Base-by-base conservation (phyloP, 805 yeast genomes). In the Komagataella ulmi region DNA sequence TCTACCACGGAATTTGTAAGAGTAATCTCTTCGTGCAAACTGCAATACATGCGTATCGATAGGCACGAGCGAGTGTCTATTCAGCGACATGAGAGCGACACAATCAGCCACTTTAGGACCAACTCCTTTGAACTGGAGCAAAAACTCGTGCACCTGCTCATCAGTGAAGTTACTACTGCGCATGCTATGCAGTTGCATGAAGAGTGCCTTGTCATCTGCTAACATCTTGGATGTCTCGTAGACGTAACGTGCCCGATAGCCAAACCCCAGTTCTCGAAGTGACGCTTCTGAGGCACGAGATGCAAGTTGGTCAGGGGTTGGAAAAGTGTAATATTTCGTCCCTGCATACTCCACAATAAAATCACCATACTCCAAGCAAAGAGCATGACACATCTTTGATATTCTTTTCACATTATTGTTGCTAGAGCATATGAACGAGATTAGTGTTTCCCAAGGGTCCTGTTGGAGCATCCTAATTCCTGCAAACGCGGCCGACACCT, bases 81-180 rank as follows among this genome's bases (percentile, higher is more conserved):
- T 91, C 54, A 91, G 71, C 2, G 93, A 82, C 97, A 93, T 91
- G 47, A 93, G 70, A 56, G 95, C 83, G 14, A 93, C 93, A 64
- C 99, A 93, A 59, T 93, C 99, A 0, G 99, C 97, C 1, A 93
- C 98, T 67, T 93, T 93, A 0, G 98, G 98, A 0, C 99, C 99
- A 0, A 93, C 97, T 0, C 99, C 99, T 3, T 77, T 72, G 58
- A 85, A 83, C 54, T 76, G 72, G 56, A 84, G 70, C 46, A 93
- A 67, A 49, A 74, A 79, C 6, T 72, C 70, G 54, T 81, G 85
- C 1, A 83, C 81, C 5, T 71, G 75, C 1, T 64, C 55, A 54
- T 83, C 68, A 0, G 61, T 61, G 40, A 30, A 30, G 40, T 12
- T 30, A 30, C 40, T 30, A 5, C 40, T 30, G 40, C 40, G 40